Base-by-base conservation (phyloP, 345 rosid genomes). In the Rhodomyrtus tomentosa region DNA sequence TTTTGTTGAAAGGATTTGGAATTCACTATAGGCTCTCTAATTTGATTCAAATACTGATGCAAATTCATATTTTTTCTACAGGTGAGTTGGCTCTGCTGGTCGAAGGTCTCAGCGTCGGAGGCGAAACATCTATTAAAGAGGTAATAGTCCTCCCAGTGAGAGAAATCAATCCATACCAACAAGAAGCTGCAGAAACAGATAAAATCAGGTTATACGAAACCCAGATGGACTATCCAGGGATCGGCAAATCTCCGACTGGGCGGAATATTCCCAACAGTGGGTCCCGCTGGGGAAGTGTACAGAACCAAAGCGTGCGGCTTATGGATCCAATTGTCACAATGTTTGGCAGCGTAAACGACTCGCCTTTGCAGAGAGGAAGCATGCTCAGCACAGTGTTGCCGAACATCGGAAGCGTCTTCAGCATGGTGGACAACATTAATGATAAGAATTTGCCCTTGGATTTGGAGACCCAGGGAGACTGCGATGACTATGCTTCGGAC, bases 11-110 rank as follows among this genome's bases (percentile, higher is more conserved):
- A 50, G 22, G 20, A 24, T 80, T 48, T 12, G 82, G 82, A 16
- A 24, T 68, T 80, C 82, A 48, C 25, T 80, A 80, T 80, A 25
- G 82, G 82, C 58, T 27, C 55, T 81, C 42, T 25, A 50, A 50
- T 81, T 81, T 81, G 79, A 50, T 36, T 54, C 62, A 27, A 52
- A 42, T 82, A n/a, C 68, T 52, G 18, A 82, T 12, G n/a, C 48
- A 18, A 21, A 20, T 81, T 48, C 55, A 27, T 81, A 62, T 20
- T 58, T 62, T 38, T 81, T 83, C 55, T 74, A 20, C 85, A 89
- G 91, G 90, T 59, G 91, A 90, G 82, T 18, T 90, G 86, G 90
- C 91, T n/a, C 87, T 90, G 85, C 88, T 90, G 24, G 83, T 90
- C 58, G 90, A 90, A 81, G 90, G 92, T 12, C 89, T 90, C n/a